phyloP scores from a whole-genome alignment of 495 filamentous ascomycete genomes.

The Xylaria castorea region DNA sequence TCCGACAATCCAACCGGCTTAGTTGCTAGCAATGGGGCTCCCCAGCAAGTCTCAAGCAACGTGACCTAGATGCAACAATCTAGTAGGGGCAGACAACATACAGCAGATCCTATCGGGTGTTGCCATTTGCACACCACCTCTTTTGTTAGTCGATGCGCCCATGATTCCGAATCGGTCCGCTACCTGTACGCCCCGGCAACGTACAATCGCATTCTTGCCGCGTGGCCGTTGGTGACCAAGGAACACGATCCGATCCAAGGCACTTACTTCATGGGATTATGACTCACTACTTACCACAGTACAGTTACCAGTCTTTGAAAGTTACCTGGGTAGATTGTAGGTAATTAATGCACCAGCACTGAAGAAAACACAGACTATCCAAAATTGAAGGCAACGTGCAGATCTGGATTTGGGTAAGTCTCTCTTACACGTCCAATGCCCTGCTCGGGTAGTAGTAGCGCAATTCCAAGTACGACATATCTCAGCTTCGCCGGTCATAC shows the following conservation, averaged over 20 bases:
- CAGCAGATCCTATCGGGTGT: slow-evolving; percentile 12
- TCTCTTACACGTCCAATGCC: neutral
- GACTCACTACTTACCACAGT: neutral
- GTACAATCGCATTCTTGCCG: neutral
- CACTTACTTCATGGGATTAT: neutral
- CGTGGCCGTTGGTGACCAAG: neutral
- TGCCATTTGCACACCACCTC: neutral
- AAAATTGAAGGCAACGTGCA: neutral
- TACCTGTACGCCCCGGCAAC: neutral
- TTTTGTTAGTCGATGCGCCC: neutral
- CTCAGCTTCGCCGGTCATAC: neutral
- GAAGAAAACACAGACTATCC: neutral
- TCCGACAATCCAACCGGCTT: slow-evolving; percentile 16
- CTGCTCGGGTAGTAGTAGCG: slow-evolving; percentile 1
- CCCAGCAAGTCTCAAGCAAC: neutral
- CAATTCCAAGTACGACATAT: neutral
- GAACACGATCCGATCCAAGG: neutral
- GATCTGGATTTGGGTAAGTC: slow-evolving; percentile 3
- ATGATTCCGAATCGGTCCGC: slow-evolving; percentile 8
- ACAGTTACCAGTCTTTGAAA: neutral
- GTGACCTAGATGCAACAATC: slow-evolving; percentile 4
- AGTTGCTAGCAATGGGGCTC: neutral
- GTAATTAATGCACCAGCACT: neutral
- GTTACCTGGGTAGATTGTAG: neutral
- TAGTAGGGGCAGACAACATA: neutral